A percentile compares a stretch with the other conserved stretches of the same genome.
phyloP scores from a whole-genome alignment of 257 asterid genomes.

The Nicotiana knightiana region DNA sequence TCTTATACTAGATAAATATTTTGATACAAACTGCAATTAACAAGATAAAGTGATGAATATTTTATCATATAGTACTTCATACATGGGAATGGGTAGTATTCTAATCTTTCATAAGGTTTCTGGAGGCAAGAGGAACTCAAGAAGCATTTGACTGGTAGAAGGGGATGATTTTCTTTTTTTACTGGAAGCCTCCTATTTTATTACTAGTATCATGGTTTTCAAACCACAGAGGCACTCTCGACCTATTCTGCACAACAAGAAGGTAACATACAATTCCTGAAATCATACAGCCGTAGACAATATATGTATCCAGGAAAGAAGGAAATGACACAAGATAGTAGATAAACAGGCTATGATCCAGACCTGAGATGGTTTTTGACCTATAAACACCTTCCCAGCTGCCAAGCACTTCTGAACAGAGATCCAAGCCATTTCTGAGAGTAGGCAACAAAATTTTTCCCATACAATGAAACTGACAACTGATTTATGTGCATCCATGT shows the following conservation, averaged over 20 bases:
- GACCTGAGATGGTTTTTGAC: constrained; percentile 74
- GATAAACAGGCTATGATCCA: constrained; percentile 13
- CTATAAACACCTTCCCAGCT: constrained; percentile 71
- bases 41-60: not conserved
- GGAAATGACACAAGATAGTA: constrained; percentile 4
- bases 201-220: not conserved
- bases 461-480: constrained; percentile 42
- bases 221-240: constrained; percentile 3
- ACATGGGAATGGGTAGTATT: not conserved
- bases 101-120: not conserved
- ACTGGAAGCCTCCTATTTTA: not conserved
- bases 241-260: not conserved
- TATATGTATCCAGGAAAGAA: constrained; percentile 10
- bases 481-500: constrained; percentile 28
- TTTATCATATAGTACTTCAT: not conserved
- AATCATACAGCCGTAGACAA: not conserved
- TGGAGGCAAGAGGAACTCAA: not conserved
- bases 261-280: not conserved
- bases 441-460: constrained; percentile 63
- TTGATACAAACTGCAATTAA: not conserved
- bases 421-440: constrained; percentile 73
- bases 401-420: constrained; percentile 69
- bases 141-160: not conserved
- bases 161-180: not conserved
- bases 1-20: not conserved